Conservation (phyloP, 2,329 filamentous ascomycete species). For the Cladosporium sp. region DNA sequence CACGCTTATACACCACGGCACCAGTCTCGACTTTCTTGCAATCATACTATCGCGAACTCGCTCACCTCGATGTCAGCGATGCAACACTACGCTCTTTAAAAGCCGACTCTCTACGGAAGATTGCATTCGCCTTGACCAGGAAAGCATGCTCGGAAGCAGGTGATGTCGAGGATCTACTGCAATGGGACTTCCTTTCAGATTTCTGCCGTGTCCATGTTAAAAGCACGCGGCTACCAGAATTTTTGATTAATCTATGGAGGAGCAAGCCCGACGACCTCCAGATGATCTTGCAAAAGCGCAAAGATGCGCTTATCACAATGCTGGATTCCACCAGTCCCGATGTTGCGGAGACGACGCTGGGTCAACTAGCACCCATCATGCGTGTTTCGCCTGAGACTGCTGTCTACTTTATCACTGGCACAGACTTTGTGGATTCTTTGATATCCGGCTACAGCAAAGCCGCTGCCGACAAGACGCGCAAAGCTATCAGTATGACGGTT, state of each 20-base stretch:
- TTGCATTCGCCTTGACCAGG: slow-evolving; percentile 61
- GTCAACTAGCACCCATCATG: slow-evolving; percentile 63
- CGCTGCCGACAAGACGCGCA: slow-evolving; percentile 60
- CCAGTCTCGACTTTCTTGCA: slow-evolving; percentile 64
- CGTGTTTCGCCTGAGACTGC: slow-evolving; percentile 59
- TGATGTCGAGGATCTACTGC: slow-evolving; percentile 51
- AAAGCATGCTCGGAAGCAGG: slow-evolving; percentile 30
- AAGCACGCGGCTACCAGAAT: slow-evolving; percentile 54
- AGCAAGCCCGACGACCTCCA: slow-evolving; percentile 54
- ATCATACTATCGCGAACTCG: slow-evolving; percentile 63
- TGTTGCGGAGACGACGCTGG: slow-evolving; percentile 56
- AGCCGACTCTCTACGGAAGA: slow-evolving; percentile 57
- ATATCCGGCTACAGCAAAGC: slow-evolving; percentile 64
- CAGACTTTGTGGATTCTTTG: slow-evolving; percentile 82
- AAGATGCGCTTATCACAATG: slow-evolving; percentile 61
- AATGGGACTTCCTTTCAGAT: slow-evolving; percentile 68
- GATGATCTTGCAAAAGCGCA: slow-evolving; percentile 58
- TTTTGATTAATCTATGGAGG: slow-evolving; percentile 55
- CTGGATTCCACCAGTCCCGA: slow-evolving; percentile 64
- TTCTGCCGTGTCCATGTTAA: slow-evolving; percentile 67
- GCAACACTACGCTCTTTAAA: slow-evolving; percentile 38
- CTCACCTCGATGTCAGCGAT: slow-evolving; percentile 26
- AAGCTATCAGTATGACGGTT: slow-evolving; percentile 67
- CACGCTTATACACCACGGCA: background rate
- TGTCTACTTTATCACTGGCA: slow-evolving; percentile 73